Base-by-base conservation (phyloP, 2,329 filamentous ascomycete species). In the Fusarium piperis region DNA sequence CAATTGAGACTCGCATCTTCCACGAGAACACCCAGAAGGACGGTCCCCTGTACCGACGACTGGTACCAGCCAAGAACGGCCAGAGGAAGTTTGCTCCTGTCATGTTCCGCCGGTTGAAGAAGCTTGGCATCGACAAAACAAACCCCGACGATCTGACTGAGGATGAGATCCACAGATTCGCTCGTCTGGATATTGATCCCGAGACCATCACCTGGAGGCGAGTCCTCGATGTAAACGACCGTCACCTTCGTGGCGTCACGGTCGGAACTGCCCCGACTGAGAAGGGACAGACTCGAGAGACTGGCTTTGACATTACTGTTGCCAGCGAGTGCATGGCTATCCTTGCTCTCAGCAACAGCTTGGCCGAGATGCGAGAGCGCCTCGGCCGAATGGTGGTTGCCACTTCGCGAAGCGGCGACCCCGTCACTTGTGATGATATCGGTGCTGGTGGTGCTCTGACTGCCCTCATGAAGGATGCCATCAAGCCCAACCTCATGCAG, bases 401-500 rank as follows among this genome's bases (percentile, higher is more conserved):
- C 64, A 95, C 92, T 67, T 98, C 95, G 44, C 91, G 88, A 77
- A 87, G 85, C 73, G 96, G 96, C 56, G 95, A 98, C 68, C 94
- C 96, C 1, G 92, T 99, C 53, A 98, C 96, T 65, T 97, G 94
- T 78, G 96, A 99, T 79, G 96, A 99, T 79, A 90, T 99, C 77
- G 96, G 96, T 74, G 94, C 92, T 20, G 95, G 95, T 61, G 96
- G 96, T 76, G 96, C 96, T 57, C 86, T 99, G 72, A 94, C 96
- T 46, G 95, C 95, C 32, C 87, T 99, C 77, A 98, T 99, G 93
- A 96, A 93, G 84, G 96, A 99, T 82, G 95, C 96, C 63, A 97
- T 98, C 85, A 99, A 99, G 87, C 96, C 96, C 66, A 99, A 98
- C 84, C 86, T 99, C 72, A 98, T 99, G 96, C 96, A 99, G 83